These are phyloP conservation scores for Boletus fagicola DNA, from an alignment of 768 basidiomycete species.

Conservation along the genomic window DNA sequence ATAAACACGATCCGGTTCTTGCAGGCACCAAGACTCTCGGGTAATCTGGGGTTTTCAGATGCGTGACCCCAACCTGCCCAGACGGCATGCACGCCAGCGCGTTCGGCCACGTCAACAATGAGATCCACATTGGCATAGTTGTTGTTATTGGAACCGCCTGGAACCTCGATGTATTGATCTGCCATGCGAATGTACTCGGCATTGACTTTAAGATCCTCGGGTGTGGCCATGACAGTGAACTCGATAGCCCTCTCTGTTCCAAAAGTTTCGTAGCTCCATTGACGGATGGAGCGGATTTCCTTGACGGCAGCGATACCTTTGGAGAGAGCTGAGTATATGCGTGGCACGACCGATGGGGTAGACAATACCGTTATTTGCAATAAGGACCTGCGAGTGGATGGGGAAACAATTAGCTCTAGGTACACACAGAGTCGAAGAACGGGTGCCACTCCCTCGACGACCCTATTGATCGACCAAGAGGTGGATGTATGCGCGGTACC, in stretches of 20 bases:
- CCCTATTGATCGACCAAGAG: conserved; percentile 5
- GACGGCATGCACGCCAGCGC: conserved; percentile 96
- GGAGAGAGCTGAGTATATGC: conserved; percentile 25
- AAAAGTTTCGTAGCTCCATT: conserved; percentile 99
- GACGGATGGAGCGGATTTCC: conserved; percentile 96
- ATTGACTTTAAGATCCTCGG: conserved; percentile 97
- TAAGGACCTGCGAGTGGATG: conserved; percentile 68
- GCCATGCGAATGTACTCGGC: conserved; percentile 99
- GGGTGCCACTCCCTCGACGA: neutral
- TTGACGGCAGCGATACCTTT: conserved; percentile 97
- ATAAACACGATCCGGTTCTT: conserved; percentile 99
- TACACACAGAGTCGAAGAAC: neutral
- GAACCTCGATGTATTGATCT: conserved; percentile 97
- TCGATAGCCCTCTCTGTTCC: conserved; percentile 94
- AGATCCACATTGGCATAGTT: conserved; percentile 99
- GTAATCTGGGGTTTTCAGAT: conserved; percentile 95
- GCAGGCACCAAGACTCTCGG: conserved; percentile 87
- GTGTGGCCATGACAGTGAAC: conserved; percentile 99
- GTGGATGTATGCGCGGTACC: conserved; percentile 26
- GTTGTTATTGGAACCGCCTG: conserved; percentile 98
- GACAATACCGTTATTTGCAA: conserved; percentile 89
- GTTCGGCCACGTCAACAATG: conserved; percentile 97
- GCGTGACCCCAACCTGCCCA: conserved; percentile 99
- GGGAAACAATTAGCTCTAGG: conserved; percentile 7
- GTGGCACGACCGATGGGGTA: neutral